A percentile compares a stretch with the other conserved stretches of the same genome.
Evolutionary conservation across 2,329 filamentous ascomycete genomes (phyloP).

Genomic region (Pseudopyrenochaeta lycopersici): DNA sequence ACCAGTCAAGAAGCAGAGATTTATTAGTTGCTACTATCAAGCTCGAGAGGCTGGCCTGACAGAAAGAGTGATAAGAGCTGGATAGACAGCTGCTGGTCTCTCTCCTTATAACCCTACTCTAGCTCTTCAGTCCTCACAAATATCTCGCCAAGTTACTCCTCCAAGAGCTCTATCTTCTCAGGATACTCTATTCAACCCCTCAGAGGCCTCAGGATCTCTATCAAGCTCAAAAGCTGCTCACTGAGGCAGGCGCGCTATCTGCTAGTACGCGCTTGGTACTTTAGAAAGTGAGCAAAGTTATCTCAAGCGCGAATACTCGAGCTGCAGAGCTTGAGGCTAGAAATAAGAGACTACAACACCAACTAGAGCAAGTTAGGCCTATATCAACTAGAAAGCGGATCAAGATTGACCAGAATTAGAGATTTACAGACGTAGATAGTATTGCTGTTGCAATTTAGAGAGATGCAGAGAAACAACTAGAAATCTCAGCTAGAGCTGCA

Average conservation of each 20-base stretch:
- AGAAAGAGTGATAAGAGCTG: slow-evolving; percentile 15
- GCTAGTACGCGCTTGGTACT: too few species aligned
- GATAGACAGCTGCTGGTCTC: slow-evolving; percentile 17
- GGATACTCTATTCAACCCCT: not conserved
- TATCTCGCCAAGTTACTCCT: not conserved
- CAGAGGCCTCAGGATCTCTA: slow-evolving; percentile 11
- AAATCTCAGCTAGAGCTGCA: not conserved
- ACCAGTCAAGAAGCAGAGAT: slow-evolving; percentile 21
- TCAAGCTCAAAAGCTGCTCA: slow-evolving; percentile 1
- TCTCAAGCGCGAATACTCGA: slow-evolving; percentile 10
- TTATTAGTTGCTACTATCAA: slow-evolving; percentile 19
- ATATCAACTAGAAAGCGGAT: slow-evolving; percentile 6
- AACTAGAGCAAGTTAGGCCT: slow-evolving; percentile 8
- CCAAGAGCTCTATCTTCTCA: not conserved
- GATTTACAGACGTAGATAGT: slow-evolving; percentile 13
- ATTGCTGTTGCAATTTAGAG: slow-evolving; percentile 8
- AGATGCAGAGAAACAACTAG: slow-evolving; percentile 1
- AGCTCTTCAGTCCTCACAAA: slow-evolving; percentile 12
- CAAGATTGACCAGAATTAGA: slow-evolving; percentile 18
- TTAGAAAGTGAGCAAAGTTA: slow-evolving; percentile 1
- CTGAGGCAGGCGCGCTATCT: slow-evolving; percentile 4
- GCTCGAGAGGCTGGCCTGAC: slow-evolving; percentile 16
- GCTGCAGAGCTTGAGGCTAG: slow-evolving; percentile 10
- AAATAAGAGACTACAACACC: slow-evolving; percentile 14
- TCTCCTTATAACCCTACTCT: slow-evolving; percentile 15